A percentile compares a stretch with the other conserved stretches of the same genome.
These are phyloP conservation scores for Dioscorea cayenensis DNA, from an alignment of 116 monocot genomes.

Conservation along the genomic window DNA sequence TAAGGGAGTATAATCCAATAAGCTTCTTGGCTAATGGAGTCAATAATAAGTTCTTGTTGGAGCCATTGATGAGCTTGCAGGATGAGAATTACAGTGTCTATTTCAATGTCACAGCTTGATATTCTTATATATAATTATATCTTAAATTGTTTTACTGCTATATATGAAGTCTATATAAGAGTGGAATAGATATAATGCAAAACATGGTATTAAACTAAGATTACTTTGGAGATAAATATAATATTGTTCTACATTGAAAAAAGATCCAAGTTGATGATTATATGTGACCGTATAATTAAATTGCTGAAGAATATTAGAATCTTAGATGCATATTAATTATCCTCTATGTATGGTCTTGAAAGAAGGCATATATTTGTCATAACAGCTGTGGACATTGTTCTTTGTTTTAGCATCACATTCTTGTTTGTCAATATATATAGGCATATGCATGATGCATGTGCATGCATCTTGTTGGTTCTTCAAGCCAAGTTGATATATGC, in stretches of 20 bases:
- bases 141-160: background rate
- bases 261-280: background rate
- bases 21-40: slow-evolving; percentile 66
- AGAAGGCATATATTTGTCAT: no score
- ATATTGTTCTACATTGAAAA: no score
- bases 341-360: no score
- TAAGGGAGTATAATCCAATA: slow-evolving; percentile 57
- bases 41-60: slow-evolving; percentile 60
- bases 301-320: background rate
- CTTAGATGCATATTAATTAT: no score
- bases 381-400: background rate
- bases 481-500: background rate
- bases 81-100: slow-evolving; percentile 87
- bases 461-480: background rate
- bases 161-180: background rate
- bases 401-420: background rate
- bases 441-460: no score
- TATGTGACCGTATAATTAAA: background rate
- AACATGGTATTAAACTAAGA: no score
- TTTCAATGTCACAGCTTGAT: slow-evolving; percentile 49
- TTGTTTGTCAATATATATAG: background rate
- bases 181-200: background rate
- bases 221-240: no score
- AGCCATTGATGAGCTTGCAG: slow-evolving; percentile 67
- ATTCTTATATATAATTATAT: background rate